Evolutionary conservation across 2,329 filamentous ascomycete genomes (phyloP), one percentile per base, ranked within the genome.

Genomic region (Cordyceps sp.): DNA sequence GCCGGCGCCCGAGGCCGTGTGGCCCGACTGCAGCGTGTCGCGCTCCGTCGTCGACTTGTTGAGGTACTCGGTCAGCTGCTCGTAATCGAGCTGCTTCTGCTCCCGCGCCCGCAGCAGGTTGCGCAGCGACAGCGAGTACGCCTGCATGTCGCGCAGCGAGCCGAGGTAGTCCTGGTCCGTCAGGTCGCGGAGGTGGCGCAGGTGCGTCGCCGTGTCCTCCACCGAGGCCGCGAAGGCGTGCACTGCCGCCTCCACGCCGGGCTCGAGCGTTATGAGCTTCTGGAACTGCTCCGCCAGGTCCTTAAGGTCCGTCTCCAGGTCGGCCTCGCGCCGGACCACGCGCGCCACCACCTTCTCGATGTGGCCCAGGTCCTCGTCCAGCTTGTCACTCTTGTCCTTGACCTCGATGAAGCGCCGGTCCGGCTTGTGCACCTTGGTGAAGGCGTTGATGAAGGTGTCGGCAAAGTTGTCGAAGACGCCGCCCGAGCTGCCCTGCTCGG

Each of bases 1-100:
- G 10, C 78, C 81, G 0, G 6, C 41, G 82, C 30, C 72, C 70
- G 16, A 33, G 18, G 50, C 44, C 32, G 49, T 46, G 42, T 78
- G 73, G 10, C 75, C 73, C 0, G 73, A 72, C 8, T 66, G 64
- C 3, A 93, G 72, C 13, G 70, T 64, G 55, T 98, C 90, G 30
- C 86, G 78, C 54, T 98, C 90, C 4, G 74, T 61, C 3, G 83
- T 84, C 1, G 83, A 84, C 53, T 93, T 93, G 58, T 82, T 82
- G 33, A 94, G 79, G 54, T 96, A 96, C 51, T 96, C 88, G 19
- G 85, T 93, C 22, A 98, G 67, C 41, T 84, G 86, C 58, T 98
- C 90, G 48, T 88, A 93, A 59, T 98, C 90, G 36, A 98, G 78
- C 53, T 98, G 90, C 53, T 98, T 98, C 59, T 92, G 85, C 59